Base-by-base conservation (phyloP, 2,329 filamentous ascomycete species). In the Onygenales sp. region DNA sequence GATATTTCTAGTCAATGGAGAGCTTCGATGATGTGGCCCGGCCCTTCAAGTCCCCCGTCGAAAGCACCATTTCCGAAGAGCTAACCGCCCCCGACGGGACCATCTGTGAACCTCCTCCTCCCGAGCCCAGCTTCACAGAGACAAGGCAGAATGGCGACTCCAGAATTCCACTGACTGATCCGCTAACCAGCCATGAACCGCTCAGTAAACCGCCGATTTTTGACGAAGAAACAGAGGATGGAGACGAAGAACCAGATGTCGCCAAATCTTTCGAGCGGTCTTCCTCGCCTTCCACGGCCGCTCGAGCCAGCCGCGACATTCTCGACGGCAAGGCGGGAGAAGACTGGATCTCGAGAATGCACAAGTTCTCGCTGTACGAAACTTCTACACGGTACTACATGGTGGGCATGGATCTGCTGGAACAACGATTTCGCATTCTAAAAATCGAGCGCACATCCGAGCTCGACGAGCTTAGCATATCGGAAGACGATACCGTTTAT, bases 361-460 rank as follows among this genome's bases (percentile, higher is more conserved):
- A 96, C 75, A 94, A 93, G 64, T 97, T 95, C 70, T 93, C 88
- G n/a, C 74, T 98, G 21, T 97, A 98, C 70, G 93, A 98, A 74
- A 98, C 93, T 2, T 87, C 88, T 10, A 89, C 85, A 52, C 82
- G 89, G 51, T 98, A 93, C 70, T 98, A 96, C 68, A 86, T 98
- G 58, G 89, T 97, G 14, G 93, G 93, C 11, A 87, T 88, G 50
- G 93, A 98, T 66, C 83, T 95, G 53, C 85, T 89, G 60, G 93
- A 97, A 68, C 86, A 82, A 63, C 83, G 87, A 31, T 97, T 93
- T 69, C 84, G 91, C 50, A 89, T 98, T 53, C 74, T 98, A 65
- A 96, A 97, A 70, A 94, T 98, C 61, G 92, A 97, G 67, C 84
- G 93, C 45, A 95, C 88, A 4, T 84, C 85, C 32, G 87, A 91